Base-by-base conservation (phyloP, 2,329 filamentous ascomycete species). In the Penicillium glabrum region DNA sequence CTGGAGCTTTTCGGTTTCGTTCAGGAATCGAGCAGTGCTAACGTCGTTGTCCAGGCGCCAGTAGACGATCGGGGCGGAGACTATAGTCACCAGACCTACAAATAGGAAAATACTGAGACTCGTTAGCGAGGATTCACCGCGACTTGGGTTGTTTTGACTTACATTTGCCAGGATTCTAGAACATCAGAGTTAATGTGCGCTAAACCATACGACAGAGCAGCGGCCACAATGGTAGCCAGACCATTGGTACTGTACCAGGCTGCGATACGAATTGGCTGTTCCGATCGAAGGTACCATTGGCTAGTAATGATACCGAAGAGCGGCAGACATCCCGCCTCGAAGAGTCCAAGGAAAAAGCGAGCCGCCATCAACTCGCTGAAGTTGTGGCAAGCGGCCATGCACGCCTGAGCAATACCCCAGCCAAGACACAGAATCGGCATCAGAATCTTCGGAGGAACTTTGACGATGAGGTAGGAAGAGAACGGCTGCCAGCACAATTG, bases 181-280 rank as follows among this genome's bases (percentile, higher is more conserved):
- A 70, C 54, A 27, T 69, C 63, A 1, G 75, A 76, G 13, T 77
- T 62, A 55, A 86, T 83, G 51, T 85, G 82, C 1, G 82, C 82
- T 16, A 87, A 71, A 0, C 83, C 85, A 56, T 80, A 86, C 0
- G 84, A 84, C 14, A 86, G 65, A 0, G 79, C 76, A 0, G 82
- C 82, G 0, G 83, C 85, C 13, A 85, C 69, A 41, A 87, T 83
- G 6, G 80, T 86, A 0, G 83, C 82, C 0, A 80, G 57, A 0
- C 85, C 84, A 51, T 84, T 88, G 0, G 83, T 86, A 4, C 83
- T 78, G 61, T 89, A 89, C 86, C 86, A 89, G n/a, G 81, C 80
- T 0, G 85, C 85, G 3, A 88, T 80, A 0, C 87, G 79, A 26
- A 86, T 69, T 0, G 86, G 85, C 69, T 89, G 86, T 64, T 89